Evolutionary conservation across 2,329 filamentous ascomycete species (phyloP).

Genomic region (Aspergillus terreus): DNA sequence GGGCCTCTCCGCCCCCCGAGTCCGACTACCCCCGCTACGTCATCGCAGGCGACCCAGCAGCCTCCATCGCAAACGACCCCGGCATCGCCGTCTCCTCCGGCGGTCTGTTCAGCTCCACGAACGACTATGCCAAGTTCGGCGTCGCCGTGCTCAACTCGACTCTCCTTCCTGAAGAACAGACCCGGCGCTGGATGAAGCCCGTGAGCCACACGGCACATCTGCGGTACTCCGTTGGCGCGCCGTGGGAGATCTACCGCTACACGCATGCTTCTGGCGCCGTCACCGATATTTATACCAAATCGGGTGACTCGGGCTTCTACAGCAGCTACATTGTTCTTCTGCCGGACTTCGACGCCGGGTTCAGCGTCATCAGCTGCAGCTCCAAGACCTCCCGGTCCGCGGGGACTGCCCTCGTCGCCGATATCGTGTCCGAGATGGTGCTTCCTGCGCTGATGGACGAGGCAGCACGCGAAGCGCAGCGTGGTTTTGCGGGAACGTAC

Average conservation of each 20-base stretch:
- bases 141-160: slow-evolving; percentile 31
- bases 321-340: slow-evolving; percentile 38
- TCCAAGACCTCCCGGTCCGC: neutral
- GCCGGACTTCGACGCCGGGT: slow-evolving; percentile 43
- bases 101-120: slow-evolving; percentile 29
- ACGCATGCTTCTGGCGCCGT: slow-evolving; percentile 19
- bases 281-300: slow-evolving; percentile 39
- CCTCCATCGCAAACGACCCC: slow-evolving; percentile 1
- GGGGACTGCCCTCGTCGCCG: slow-evolving; percentile 15
- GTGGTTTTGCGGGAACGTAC: slow-evolving; percentile 28
- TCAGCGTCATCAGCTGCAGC: slow-evolving; percentile 39
- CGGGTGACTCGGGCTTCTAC: slow-evolving; percentile 40
- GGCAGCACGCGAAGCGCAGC: slow-evolving; percentile 24
- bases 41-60: slow-evolving; percentile 8
- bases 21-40: slow-evolving; percentile 14
- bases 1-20: slow-evolving; percentile 27
- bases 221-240: slow-evolving; percentile 35
- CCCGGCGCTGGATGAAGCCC: slow-evolving; percentile 42
- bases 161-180: slow-evolving; percentile 31
- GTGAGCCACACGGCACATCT: slow-evolving; percentile 38
- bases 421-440: slow-evolving; percentile 25
- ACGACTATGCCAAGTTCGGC: slow-evolving; percentile 35
- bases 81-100: slow-evolving; percentile 15
- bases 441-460: slow-evolving; percentile 30
- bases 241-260: slow-evolving; percentile 44